A percentile compares a stretch with the other conserved stretches of the same genome.
Evolutionary conservation across 208 protist genomes (phyloP).

Genomic region (Leishmania lainsoni): DNA sequence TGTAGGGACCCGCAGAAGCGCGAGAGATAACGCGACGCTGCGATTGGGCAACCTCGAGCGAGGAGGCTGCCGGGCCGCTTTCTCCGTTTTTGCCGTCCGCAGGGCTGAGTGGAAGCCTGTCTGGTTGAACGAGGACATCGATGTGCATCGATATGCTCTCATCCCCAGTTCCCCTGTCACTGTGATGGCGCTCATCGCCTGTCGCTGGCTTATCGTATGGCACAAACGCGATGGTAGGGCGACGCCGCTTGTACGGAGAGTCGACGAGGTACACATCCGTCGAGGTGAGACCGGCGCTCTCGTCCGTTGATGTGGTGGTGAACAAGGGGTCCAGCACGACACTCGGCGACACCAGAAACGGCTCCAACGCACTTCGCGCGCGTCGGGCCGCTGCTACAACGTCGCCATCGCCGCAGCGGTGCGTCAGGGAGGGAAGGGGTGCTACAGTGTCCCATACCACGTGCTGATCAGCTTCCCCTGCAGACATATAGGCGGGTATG

Average conservation of each 20-base stretch:
- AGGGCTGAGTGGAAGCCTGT: not conserved
- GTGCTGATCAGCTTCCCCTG: not conserved
- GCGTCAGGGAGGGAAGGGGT: not conserved
- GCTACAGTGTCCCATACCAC: not conserved
- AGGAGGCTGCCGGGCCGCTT: not conserved
- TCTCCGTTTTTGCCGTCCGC: not conserved
- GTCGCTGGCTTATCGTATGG: constrained; percentile 45
- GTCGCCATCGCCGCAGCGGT: not conserved
- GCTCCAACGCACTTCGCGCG: not conserved
- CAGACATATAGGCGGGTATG: not conserved
- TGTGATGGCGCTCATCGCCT: not conserved
- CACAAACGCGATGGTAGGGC: constrained; percentile 43
- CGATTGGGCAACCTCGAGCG: not conserved
- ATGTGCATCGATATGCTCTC: not conserved
- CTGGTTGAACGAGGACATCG: constrained; percentile 12
- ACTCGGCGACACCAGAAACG: constrained; percentile 1
- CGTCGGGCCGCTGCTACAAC: not conserved
- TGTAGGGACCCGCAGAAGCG: constrained; percentile 5
- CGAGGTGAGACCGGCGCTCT: not conserved
- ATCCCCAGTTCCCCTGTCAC: not conserved
- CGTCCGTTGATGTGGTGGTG: not conserved
- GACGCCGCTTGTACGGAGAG: constrained; percentile 57
- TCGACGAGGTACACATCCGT: constrained; percentile 32
- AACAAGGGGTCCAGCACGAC: not conserved
- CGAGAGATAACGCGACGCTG: constrained; percentile 9